Base-by-base conservation (phyloP, 2,329 filamentous ascomycete species). In the Fusarium annulatum region DNA sequence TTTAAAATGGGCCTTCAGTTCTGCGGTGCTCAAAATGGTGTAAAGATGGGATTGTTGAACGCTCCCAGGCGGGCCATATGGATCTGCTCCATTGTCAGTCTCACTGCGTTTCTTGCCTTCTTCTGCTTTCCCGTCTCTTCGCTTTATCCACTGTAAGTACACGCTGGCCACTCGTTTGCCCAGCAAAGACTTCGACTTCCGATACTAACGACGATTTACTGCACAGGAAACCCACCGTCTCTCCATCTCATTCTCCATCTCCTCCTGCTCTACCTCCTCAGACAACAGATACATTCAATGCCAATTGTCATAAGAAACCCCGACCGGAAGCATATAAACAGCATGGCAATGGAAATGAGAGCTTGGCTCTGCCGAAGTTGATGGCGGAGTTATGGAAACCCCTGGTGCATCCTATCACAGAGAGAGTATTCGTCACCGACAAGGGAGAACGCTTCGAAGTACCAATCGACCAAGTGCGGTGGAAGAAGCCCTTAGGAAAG, bases 351-450 rank as follows among this genome's bases (percentile, higher is more conserved):
- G 21, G 4, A 4, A 69, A 57, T 4, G 12, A 38, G 3, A 14
- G 43, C 7, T 3, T 11, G 23, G 28, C 9, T 6, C 34, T 69
- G 3, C 39, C 58, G n/a, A 41, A 19, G 18, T 15, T 61, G 7
- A 28, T 71, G 19, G 43, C 36, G 3, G 49, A 71, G 12, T 10
- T 71, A 18, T 71, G 68, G 68, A 71, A 61, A 11, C 68, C 68
- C 8, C 2, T 71, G 9, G 30, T 71, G 1, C 68, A 71, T 9
- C 61, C 61, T 2, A 43, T 71, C 8, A 52, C 38, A 2, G 56
- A 61, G 5, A 52, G 43, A 4, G 67, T 61, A 1, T 71, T 71
- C 38, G 14, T 71, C 19, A 67, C 68, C 1, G 67, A 71, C 9
- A 71, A 67, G 5, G 67, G 67, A 33, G 55, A 67, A 12, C 49